phyloP scores from a whole-genome alignment of 148 eudicot genomes.

The Linanthus parryae region DNA sequence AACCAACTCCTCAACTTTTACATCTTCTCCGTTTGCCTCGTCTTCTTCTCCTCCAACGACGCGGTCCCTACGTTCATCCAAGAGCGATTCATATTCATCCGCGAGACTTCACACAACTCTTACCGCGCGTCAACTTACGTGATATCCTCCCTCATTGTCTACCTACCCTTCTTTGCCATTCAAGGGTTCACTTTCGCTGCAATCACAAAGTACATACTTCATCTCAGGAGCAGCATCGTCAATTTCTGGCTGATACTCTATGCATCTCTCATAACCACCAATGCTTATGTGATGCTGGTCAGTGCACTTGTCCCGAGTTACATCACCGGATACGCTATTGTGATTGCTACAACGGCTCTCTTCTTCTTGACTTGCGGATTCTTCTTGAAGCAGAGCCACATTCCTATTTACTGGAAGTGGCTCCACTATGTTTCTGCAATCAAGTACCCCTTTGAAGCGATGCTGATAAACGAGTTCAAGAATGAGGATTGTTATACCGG shows the following conservation, averaged over 20 bases:
- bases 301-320: constrained; percentile 48
- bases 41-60: constrained; percentile 51
- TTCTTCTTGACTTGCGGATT: constrained; percentile 47
- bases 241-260: constrained; percentile 43
- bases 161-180: constrained; percentile 47
- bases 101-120: constrained; percentile 46
- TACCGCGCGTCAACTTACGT: constrained; percentile 53
- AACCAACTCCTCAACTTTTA: constrained; percentile 46
- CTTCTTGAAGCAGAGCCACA: constrained; percentile 36
- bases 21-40: constrained; percentile 37
- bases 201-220: constrained; percentile 33
- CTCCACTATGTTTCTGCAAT: constrained; percentile 47
- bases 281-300: constrained; percentile 47
- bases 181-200: constrained; percentile 48
- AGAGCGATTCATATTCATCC: constrained; percentile 43
- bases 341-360: constrained; percentile 51
- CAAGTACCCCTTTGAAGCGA: constrained; percentile 46
- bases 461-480: constrained; percentile 38
- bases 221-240: constrained; percentile 17
- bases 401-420: constrained; percentile 40
- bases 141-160: constrained; percentile 46
- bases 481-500: constrained; percentile 28
- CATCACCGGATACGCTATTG: constrained; percentile 46
- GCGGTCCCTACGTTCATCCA: constrained; percentile 53
- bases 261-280: constrained; percentile 38